phyloP scores from a whole-genome alignment of 1,284 basidiomycete genomes.

The Cutaneotrichosporon sp. region DNA sequence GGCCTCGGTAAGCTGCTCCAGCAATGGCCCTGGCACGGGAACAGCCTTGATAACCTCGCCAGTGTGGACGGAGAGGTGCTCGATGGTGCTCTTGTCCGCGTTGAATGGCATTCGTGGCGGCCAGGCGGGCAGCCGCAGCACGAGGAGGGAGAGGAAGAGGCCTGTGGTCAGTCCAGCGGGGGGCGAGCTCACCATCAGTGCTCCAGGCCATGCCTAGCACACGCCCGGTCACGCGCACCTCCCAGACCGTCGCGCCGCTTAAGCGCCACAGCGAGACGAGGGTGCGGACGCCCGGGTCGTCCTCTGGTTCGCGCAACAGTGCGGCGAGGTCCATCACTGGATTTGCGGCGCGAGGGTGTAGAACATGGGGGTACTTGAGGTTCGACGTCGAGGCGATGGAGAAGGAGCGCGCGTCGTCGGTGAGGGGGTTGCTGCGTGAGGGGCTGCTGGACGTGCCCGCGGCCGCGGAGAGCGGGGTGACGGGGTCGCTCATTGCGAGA shows the following conservation, averaged over 20 bases:
- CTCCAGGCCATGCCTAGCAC: constrained; percentile 46
- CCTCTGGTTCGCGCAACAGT: constrained; percentile 24
- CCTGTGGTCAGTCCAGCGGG: constrained; percentile 35
- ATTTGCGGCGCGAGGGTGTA: constrained; percentile 45
- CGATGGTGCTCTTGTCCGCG: constrained; percentile 18
- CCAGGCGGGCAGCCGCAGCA: constrained; percentile 18
- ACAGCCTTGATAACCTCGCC: constrained; percentile 33
- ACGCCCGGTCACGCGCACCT: constrained; percentile 32
- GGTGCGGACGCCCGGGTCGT: background rate
- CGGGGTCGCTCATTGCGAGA: background rate
- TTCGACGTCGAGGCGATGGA: constrained; percentile 34
- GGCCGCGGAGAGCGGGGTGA: background rate
- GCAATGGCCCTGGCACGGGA: constrained; percentile 11
- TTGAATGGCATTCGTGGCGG: background rate
- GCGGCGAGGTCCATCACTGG: constrained; percentile 49
- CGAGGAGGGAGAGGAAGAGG: constrained; percentile 35
- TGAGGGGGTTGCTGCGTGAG: background rate
- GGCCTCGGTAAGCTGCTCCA: constrained; percentile 1
- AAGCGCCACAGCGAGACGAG: constrained; percentile 41
- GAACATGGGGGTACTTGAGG: constrained; percentile 29
- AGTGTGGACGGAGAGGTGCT: constrained; percentile 45
- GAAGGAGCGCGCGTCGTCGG: constrained; percentile 31
- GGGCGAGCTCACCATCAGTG: constrained; percentile 42
- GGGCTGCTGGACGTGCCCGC: background rate
- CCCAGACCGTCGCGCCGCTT: constrained; percentile 47